Base-by-base conservation (phyloP, 768 basidiomycete species). In the Lentinula lateritia region DNA sequence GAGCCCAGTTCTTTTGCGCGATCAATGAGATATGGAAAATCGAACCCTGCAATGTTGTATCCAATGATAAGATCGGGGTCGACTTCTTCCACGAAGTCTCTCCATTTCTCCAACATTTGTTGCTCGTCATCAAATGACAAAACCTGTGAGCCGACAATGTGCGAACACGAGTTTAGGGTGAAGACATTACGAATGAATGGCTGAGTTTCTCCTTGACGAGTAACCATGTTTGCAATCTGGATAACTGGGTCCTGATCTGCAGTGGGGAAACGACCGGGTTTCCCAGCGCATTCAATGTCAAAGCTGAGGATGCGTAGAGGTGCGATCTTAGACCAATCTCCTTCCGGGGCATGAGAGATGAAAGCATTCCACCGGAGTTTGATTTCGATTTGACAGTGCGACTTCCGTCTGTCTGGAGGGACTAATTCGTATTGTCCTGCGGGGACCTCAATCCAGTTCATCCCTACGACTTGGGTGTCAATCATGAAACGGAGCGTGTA, bases 161-260 rank as follows among this genome's bases (percentile, higher is more conserved):
- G 81, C 2, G 96, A 82, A 70, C 97, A 99, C 1, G 89, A 86
- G 68, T 97, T 95, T 50, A 98, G 84, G 1, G 96, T 96, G 74
- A 98, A 99, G 32, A 98, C 82, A 66, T 99, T 99, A 13, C 96
- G 87, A 63, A 99, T 88, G 74, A 98, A 99, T 0, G 97, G 97
- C 61, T 93, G 88, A 46, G 78, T 79, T 67, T 98, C 95, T 66
- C 95, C 95, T 83, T 99, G 97, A 5, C 91, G 83, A 39, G 95
- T 98, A 10, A 98, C 96, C 97, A 98, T 98, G 72, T 93, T 97
- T 1, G 96, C 97, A 62, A 98, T 98, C 69, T 98, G 97, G 67
- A 98, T 98, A 60, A 99, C 93, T 8, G 96, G 96, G 73, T 99
- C 97, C 35, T 82, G 71, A 9, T 87, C 78, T 7, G 97, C 82